Percentiles rank a stretch among this genome's conserved stretches.
Conservation (phyloP, 805 yeast species). For the Candida montana region DNA sequence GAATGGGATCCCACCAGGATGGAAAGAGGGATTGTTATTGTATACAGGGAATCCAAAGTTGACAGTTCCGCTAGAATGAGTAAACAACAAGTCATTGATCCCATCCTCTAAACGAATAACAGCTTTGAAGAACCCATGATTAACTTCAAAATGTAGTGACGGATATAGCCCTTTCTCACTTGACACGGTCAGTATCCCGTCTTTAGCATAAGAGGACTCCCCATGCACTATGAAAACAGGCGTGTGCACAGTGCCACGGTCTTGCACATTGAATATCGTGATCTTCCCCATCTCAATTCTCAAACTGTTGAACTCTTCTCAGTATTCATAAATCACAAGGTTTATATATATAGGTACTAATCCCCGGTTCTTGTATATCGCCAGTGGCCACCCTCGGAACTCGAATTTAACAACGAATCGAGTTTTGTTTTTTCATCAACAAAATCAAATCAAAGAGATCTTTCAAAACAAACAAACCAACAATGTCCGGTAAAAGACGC, state of each 20-base stretch:
- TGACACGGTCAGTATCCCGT: conserved; percentile 39
- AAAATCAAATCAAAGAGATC: not conserved
- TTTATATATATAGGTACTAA: no score
- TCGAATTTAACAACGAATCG: conserved; percentile 5
- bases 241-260: conserved; percentile 34
- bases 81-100: conserved; percentile 50
- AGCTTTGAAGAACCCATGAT: conserved; percentile 68
- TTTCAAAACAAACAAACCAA: not conserved
- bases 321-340: no score
- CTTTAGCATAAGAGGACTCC: conserved; percentile 23
- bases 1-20: conserved; percentile 18
- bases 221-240: conserved; percentile 51
- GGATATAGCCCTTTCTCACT: conserved; percentile 45
- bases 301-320: no score
- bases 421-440: not conserved
- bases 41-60: conserved; percentile 28
- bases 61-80: conserved; percentile 36
- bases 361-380: not conserved
- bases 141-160: conserved; percentile 64
- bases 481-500: conserved; percentile 28
- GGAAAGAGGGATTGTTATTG: conserved; percentile 4
- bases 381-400: no score
- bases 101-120: conserved; percentile 67
- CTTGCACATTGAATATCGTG: conserved; percentile 28
- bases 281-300: conserved; percentile 13